A percentile compares a stretch with the other conserved stretches of the same genome.
Evolutionary conservation across 2,329 filamentous ascomycete species (phyloP).

Genomic region (Fusarium albosuccineum): DNA sequence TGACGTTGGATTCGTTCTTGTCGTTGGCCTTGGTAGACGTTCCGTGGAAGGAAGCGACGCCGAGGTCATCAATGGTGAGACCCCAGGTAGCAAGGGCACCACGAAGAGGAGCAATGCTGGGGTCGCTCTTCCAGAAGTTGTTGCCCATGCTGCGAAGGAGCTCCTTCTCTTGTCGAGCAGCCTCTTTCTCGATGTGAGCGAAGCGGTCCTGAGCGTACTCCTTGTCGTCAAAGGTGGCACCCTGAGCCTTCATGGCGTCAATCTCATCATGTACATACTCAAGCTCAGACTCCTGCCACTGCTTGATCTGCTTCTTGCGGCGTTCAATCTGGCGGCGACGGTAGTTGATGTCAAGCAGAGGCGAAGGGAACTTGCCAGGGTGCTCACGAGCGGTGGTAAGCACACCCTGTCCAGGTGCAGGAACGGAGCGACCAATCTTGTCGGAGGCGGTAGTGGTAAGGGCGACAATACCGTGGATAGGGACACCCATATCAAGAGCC

Average conservation of each 20-base stretch:
- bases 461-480: conserved; percentile 94
- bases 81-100: conserved; percentile 98
- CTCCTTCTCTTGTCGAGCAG: conserved; percentile 90
- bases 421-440: conserved; percentile 98
- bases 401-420: conserved; percentile 96
- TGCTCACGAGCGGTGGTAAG: conserved; percentile 94
- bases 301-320: conserved; percentile 92
- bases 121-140: conserved; percentile 98
- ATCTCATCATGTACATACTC: conserved; percentile 94
- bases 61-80: conserved; percentile 95
- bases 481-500: conserved; percentile 97
- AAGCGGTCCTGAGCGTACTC: conserved; percentile 90
- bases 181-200: conserved; percentile 86
- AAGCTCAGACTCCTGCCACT: conserved; percentile 95
- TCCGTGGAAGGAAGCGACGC: conserved; percentile 97
- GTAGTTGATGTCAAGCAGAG: conserved; percentile 97
- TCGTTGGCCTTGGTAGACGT: conserved; percentile 99
- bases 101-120: conserved; percentile 92
- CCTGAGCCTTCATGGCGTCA: conserved; percentile 87
- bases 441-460: conserved; percentile 96
- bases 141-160: conserved; percentile 94
- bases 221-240: conserved; percentile 79
- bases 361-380: conserved; percentile 91
- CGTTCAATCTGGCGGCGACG: conserved; percentile 94
- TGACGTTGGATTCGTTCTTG: conserved; percentile 98